Base-by-base conservation (phyloP, 1,284 basidiomycete species). In the Porodaedalea pini region DNA sequence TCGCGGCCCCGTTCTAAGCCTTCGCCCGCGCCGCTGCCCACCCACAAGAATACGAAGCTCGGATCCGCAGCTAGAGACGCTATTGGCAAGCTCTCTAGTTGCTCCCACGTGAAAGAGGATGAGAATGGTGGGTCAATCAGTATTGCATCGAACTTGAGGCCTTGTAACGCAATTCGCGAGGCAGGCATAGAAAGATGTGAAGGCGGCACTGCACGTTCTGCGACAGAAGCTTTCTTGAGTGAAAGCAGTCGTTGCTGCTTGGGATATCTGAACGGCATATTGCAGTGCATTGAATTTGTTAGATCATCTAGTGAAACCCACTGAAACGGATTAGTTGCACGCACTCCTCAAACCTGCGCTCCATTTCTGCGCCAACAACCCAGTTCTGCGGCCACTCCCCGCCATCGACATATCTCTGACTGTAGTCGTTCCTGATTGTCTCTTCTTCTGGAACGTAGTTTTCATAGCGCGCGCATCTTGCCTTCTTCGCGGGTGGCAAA, bases 21-120 rank as follows among this genome's bases (percentile, higher is more conserved):
- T 50, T 94, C 92, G 2, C 87, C 86, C 13, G 90, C 88, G 0
- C 94, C 94, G 58, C 85, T 88, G 2, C 96, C 97, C 1, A 98
- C 94, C 96, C 97, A 99, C 53, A 99, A 77, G 68, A 98, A 96
- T 11, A 99, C 81, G 64, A 98, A 99, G 34, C 89, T 88, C 0
- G 94, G 94, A 65, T 96, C 95, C 0, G 93, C 88, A 0, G 92
- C 90, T 19, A 98, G 79, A 32, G 83, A 78, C 0, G 94, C 88
- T 47, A 98, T 80, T 0, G 94, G 94, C 0, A 98, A 75, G 11
- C 85, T 82, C 52, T 90, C 86, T 1, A 95, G 82, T 50, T 89
- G 79, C 36, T 86, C 83, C 92, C 92, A 99, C 1, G 85, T 82
- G 73, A 91, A 94, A 0, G 85, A 82, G 4, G 86, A 87, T 1